A percentile compares a stretch with the other conserved stretches of the same genome.
Conservation (phyloP, 208 protist genomes). For the Leishmania tropica region DNA sequence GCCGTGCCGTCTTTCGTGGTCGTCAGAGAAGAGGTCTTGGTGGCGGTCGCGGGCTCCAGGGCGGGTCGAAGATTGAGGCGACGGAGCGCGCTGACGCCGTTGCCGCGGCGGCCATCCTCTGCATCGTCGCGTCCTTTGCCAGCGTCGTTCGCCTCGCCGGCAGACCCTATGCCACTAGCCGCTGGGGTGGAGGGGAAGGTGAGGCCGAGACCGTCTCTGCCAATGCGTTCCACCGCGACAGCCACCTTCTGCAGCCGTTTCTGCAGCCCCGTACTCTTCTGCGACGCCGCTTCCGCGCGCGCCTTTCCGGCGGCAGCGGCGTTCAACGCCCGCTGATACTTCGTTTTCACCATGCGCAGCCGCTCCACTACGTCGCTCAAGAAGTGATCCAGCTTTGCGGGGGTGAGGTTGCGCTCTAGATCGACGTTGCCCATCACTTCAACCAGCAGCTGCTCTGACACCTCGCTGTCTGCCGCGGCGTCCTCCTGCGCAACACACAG, state of each 20-base stretch:
- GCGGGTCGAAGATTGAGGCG: slow-evolving; percentile 28
- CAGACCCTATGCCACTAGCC: background rate
- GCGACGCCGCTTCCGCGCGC: slow-evolving; percentile 49
- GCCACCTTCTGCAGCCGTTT: slow-evolving; percentile 41
- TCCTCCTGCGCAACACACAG: slow-evolving; percentile 31
- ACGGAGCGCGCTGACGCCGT: slow-evolving; percentile 24
- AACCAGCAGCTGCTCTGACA: slow-evolving; percentile 8
- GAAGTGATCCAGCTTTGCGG: slow-evolving; percentile 34
- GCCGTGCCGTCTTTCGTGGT: background rate
- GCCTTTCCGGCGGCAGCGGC: slow-evolving; percentile 38
- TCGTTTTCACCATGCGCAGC: slow-evolving; percentile 52
- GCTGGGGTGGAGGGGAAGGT: slow-evolving; percentile 8
- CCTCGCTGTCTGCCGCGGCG: background rate
- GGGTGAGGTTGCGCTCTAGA: slow-evolving; percentile 21
- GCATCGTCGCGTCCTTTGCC: background rate
- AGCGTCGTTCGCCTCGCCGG: background rate
- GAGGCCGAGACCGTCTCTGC: slow-evolving; percentile 16
- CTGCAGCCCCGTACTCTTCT: slow-evolving; percentile 33
- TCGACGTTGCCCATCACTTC: slow-evolving; percentile 22
- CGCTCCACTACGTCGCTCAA: slow-evolving; percentile 63
- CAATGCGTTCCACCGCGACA: slow-evolving; percentile 21
- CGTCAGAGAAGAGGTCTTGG: background rate
- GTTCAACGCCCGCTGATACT: slow-evolving; percentile 43
- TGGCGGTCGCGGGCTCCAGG: background rate
- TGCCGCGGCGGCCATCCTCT: slow-evolving; percentile 10